Base-by-base conservation (phyloP, 2,329 filamentous ascomycete genomes). In the Paraphoma sp. region DNA sequence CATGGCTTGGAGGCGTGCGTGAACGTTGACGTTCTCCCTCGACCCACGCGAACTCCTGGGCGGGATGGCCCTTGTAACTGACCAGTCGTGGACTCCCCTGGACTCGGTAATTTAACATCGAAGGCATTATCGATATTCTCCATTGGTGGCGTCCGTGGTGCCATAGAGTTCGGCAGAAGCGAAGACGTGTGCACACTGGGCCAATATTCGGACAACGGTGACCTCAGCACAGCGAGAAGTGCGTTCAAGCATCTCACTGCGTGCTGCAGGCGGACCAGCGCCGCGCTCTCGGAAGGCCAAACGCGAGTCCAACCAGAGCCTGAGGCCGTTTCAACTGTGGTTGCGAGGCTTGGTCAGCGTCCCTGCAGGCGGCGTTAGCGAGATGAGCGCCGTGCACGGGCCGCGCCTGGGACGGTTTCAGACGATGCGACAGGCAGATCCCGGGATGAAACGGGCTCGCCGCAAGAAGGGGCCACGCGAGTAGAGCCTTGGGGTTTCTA, bases 331-430 rank as follows among this genome's bases (percentile, higher is more conserved):
- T 72, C 65, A 52, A 45, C 33, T 23, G 30, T 38, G 53, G 56
- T 51, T 42, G 29, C 17, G 44, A 53, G 48, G 52, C 59, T 68
- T 67, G 57, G 63, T 64, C 60, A 36, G 57, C 47, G 62, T 62
- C 65, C 51, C 60, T 68, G 63, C 68, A 67, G 63, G 63, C 45
- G 31, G 16, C 46, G 49, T 56, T 71, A 63, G 54, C 68, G 71
- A 74, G 62, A 73, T 72, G 67, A 68, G 58, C 40, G 57, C 56
- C 38, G 49, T 36, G 67, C 65, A 65, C 63, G 57, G 58, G 51
- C 56, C 54, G 54, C 51, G 55, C 36, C 58, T 68, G 69, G 63
- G 69, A 69, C 67, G 64, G 68, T 73, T 71, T 72, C 69, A 73
- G 63, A 45, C 49, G 38, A 44, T 55, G 53, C 57, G 54, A 51